Conservation (phyloP, 139 green algal genomes). For the Closterium sp. region DNA sequence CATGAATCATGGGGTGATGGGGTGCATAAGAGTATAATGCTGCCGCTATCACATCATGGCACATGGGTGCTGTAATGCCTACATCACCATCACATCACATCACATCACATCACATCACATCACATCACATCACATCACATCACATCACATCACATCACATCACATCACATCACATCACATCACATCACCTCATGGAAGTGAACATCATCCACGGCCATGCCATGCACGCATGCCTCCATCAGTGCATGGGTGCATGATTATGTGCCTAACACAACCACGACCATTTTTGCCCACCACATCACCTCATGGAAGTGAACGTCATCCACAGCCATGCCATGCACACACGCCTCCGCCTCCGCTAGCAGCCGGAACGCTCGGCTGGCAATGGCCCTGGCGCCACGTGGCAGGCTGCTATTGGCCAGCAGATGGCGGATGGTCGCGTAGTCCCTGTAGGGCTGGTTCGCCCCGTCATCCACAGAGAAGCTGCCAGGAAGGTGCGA, state of each 20-base stretch:
- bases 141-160: neutral
- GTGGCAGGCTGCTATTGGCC: conserved; percentile 8
- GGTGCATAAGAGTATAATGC: neutral
- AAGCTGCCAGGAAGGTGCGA: conserved; percentile 20
- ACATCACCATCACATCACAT: neutral
- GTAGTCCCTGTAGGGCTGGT: conserved; percentile 38
- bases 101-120: neutral
- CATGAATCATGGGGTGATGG: neutral
- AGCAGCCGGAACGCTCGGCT: conserved; percentile 25
- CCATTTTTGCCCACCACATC: too few relatives aligned
- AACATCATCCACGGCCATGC: neutral
- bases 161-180: neutral
- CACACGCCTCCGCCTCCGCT: conserved; percentile 32
- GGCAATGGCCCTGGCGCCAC: conserved; percentile 20
- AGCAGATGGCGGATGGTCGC: conserved; percentile 27
- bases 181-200: too few relatives aligned
- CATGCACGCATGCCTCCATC: conserved; percentile 6
- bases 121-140: neutral
- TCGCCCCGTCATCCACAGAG: conserved; percentile 6
- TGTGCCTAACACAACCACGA: neutral
- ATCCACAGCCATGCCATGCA: conserved; percentile 33
- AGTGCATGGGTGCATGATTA: neutral
- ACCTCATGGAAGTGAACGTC: conserved; percentile 51
- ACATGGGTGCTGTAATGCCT: too few relatives aligned
- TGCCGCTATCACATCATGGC: neutral